Evolutionary conservation across 352 stramenopile genomes (phyloP), one percentile per base, ranked within the genome.

Genomic region (Globisporangium canariense): DNA sequence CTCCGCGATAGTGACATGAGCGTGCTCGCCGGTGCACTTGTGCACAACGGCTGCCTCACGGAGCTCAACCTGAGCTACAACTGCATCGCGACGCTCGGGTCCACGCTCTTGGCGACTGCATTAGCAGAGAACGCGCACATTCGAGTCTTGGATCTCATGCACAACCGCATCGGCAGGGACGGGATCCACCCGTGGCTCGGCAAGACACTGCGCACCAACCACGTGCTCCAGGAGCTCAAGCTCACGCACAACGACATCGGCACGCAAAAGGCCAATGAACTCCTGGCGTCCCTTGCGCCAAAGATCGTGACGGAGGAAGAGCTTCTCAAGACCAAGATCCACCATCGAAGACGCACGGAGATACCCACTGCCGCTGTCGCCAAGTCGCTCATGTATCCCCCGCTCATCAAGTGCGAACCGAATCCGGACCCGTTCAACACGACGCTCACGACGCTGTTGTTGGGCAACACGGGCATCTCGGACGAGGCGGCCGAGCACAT

Each of bases 21-120:
- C 28, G 53, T 90, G 0, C 64, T 93, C 14, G 68, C 81, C 34
- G 76, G 75, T 20, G 82, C 77, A 45, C 60, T 93, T n/a, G 59
- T 74, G 8, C 70, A 83, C 59, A 90, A 90, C 54, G 63, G 51
- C 0, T 79, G 76, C 47, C 67, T 89, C 6, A 58, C 66, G 38
- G 71, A 86, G 46, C 77, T 93, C 47, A 76, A 80, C 28, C 67
- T 93, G 18, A 90, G 80, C 63, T 93, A 93, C 73, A 93, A 93
- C 64, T 69, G 64, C 60, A 83, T 93, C 46, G 64, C 67, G 0
- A 74, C 74, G 16, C 58, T 78, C 22, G 84, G 84, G 1, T 90
- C 82, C 14, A 78, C 72, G 14, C 67, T 78, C 2, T 64, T 93
- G 18, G 84, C 82, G 22, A 81, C 78, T 28, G 76, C 74, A 14